Evolutionary conservation across 306 rosid genomes (phyloP).

Genomic region (Lathyrus sativus): DNA sequence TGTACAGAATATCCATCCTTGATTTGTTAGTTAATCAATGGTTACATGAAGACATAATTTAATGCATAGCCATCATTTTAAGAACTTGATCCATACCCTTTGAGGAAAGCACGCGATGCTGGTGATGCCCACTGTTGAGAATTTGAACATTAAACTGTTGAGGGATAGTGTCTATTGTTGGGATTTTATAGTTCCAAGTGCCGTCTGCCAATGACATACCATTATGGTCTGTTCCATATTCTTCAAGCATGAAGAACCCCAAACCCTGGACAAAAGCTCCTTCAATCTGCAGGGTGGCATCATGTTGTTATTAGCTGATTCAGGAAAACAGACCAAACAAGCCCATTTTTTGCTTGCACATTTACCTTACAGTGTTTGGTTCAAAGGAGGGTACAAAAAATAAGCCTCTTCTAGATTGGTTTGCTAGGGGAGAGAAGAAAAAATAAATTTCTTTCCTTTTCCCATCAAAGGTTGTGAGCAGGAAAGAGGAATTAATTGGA

Average conservation of each 20-base stretch:
- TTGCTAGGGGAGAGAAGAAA: background rate
- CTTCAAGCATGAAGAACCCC: slow-evolving; percentile 91
- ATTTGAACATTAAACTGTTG: slow-evolving; percentile 78
- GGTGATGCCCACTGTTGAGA: slow-evolving; percentile 75
- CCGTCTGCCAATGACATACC: slow-evolving; percentile 71
- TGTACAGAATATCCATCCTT: background rate
- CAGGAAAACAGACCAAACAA: background rate
- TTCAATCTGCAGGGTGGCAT: slow-evolving; percentile 72
- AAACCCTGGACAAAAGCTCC: slow-evolving; percentile 94
- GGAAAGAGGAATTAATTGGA: background rate
- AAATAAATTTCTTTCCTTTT: background rate
- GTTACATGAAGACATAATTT: background rate
- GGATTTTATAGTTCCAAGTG: slow-evolving; percentile 93
- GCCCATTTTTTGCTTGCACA: background rate
- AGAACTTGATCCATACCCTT: slow-evolving; percentile 59
- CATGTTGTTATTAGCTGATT: background rate
- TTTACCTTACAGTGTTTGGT: background rate
- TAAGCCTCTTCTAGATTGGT: background rate
- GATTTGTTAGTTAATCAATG: background rate
- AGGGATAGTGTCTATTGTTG: slow-evolving; percentile 84
- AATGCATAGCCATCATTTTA: background rate
- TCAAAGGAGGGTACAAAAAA: background rate
- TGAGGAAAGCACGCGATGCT: slow-evolving; percentile 79
- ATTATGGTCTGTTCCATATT: slow-evolving; percentile 58
- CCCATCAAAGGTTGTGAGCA: background rate